A percentile compares a stretch with the other conserved stretches of the same genome.
Conservation (phyloP, 2,329 filamentous ascomycete species). For the Aspergillus sojae region DNA sequence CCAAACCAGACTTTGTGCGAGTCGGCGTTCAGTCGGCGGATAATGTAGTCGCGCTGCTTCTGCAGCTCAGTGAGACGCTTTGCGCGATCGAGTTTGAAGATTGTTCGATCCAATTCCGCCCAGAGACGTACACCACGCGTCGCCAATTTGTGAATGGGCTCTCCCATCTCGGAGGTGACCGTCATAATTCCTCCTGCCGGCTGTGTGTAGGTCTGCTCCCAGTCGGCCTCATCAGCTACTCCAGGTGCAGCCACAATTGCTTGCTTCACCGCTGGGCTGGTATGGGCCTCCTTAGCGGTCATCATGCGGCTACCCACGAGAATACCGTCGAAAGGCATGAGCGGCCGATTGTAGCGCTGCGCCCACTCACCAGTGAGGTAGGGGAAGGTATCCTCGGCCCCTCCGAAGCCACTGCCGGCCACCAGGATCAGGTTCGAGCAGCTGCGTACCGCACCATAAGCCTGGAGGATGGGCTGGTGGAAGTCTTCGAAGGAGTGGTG, state of each 20-base stretch:
- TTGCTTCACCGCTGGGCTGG: slow-evolving; percentile 82
- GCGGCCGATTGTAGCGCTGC: slow-evolving; percentile 78
- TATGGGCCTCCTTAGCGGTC: slow-evolving; percentile 89
- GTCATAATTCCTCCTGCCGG: slow-evolving; percentile 92
- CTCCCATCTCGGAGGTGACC: slow-evolving; percentile 97
- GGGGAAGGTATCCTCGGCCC: slow-evolving; percentile 85
- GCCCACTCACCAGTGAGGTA: slow-evolving; percentile 89
- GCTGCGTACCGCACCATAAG: slow-evolving; percentile 86
- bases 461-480: slow-evolving; percentile 84
- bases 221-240: slow-evolving; percentile 72
- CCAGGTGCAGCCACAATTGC: slow-evolving; percentile 86
- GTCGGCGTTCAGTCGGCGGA: slow-evolving; percentile 92
- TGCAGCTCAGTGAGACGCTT: slow-evolving; percentile 86
- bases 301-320: slow-evolving; percentile 92
- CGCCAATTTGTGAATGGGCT: slow-evolving; percentile 98
- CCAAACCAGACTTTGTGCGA: slow-evolving; percentile 98
- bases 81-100: slow-evolving; percentile 93
- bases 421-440: slow-evolving; percentile 84
- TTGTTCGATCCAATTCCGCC: slow-evolving; percentile 98
- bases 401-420: slow-evolving; percentile 87
- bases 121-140: slow-evolving; percentile 95
- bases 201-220: slow-evolving; percentile 93
- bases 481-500: slow-evolving; percentile 95
- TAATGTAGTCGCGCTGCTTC: slow-evolving; percentile 87
- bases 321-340: slow-evolving; percentile 92